These are phyloP conservation scores for Elaphomyces granulatus DNA, from an alignment of 495 filamentous ascomycete genomes.

Conservation along the genomic window DNA sequence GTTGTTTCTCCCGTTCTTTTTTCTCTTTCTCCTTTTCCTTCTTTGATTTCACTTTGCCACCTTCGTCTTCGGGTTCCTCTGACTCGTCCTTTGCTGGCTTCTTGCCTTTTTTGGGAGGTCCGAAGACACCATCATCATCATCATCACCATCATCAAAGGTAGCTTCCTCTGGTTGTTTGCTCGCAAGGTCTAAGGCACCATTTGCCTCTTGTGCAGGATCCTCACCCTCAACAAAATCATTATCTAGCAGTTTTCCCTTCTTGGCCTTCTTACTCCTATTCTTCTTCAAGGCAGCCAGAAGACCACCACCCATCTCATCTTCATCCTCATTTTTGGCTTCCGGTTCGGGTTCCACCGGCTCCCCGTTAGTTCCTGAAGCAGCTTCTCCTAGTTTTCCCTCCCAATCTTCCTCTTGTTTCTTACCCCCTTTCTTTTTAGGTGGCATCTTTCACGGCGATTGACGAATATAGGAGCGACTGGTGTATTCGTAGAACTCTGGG, in stretches of 20 bases:
- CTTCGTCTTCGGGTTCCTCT: slow-evolving; percentile 36
- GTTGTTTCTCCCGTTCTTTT: slow-evolving; percentile 84
- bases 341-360: slow-evolving; percentile 30
- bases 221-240: slow-evolving; percentile 65
- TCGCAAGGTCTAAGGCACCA: slow-evolving; percentile 34
- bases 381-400: slow-evolving; percentile 85
- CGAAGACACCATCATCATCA: slow-evolving; percentile 36
- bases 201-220: slow-evolving; percentile 34
- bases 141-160: slow-evolving; percentile 77
- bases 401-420: slow-evolving; percentile 85
- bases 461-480: too few species aligned
- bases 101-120: slow-evolving; percentile 48
- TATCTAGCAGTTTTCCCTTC: slow-evolving; percentile 54
- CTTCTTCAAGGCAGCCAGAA: slow-evolving; percentile 80
- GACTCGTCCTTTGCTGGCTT: slow-evolving; percentile 17
- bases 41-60: slow-evolving; percentile 67
- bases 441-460: too few species aligned
- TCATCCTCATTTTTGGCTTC: slow-evolving; percentile 32
- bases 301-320: slow-evolving; percentile 45
- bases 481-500: too few species aligned
- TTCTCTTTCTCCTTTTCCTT: slow-evolving; percentile 95
- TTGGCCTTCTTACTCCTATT: slow-evolving; percentile 84
- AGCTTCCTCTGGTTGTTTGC: slow-evolving; percentile 73
- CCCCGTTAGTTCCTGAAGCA: slow-evolving; percentile 36
- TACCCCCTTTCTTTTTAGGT: slow-evolving; percentile 88